Evolutionary conservation across 2,329 filamentous ascomycete species (phyloP).

Genomic region (Trichoderma sp.): DNA sequence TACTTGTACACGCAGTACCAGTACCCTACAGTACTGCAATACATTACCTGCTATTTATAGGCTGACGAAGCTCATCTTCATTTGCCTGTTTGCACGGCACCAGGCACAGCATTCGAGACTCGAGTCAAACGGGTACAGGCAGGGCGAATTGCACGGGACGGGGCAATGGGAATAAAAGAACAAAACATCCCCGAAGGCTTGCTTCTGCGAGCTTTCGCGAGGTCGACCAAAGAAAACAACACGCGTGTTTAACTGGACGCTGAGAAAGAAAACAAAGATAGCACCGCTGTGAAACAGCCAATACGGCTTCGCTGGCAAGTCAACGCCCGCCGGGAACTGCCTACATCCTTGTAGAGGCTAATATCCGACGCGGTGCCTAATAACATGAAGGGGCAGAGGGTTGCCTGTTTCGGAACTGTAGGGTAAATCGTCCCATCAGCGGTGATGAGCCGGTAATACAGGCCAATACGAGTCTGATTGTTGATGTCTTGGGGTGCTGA

Average conservation of each 20-base stretch:
- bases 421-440: not conserved
- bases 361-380: slow-evolving; percentile 9
- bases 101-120: not conserved
- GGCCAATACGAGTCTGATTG: not conserved
- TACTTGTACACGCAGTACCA: not conserved
- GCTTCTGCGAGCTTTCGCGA: not conserved
- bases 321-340: not conserved
- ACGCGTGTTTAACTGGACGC: not conserved
- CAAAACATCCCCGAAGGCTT: not conserved
- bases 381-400: not conserved
- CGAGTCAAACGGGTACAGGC: not conserved
- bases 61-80: not conserved
- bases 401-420: not conserved
- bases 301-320: not conserved
- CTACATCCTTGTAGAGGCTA: slow-evolving; percentile 2
- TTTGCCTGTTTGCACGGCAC: not conserved
- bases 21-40: not conserved
- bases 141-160: not conserved
- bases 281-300: slow-evolving; percentile 11
- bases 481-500: not conserved
- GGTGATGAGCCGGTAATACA: not conserved
- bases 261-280: not conserved
- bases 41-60: slow-evolving; percentile 7
- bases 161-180: not conserved
- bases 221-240: not conserved